Evolutionary conservation across 306 rosid species (phyloP), one percentile per base, ranked within the genome.

Genomic region (Trichosanthes cucumerina): DNA sequence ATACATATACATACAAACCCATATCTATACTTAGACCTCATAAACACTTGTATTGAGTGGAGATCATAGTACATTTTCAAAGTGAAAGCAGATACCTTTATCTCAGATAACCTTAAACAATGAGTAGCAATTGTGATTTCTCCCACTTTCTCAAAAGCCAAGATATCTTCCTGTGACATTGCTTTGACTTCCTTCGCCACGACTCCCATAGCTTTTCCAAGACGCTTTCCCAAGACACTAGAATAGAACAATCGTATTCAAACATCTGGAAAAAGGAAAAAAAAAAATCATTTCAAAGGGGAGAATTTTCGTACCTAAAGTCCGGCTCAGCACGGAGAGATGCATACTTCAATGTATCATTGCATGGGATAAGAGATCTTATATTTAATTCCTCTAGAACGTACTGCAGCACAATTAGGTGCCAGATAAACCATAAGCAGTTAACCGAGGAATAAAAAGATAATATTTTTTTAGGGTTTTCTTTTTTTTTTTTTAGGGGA

Each of bases 321-420:
- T 95, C 98, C 4, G 97, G 97, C 76, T 90, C 98, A 0, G 97
- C 97, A 60, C 97, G 96, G 56, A 95, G 81, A 50, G 93, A 91
- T 65, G 98, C 81, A 82, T 95, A 95, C 85, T 91, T 91, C 79
- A 92, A 83, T 3, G 96, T 90, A 87, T 95, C 96, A 65, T 88
- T 86, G 79, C 98, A 94, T 66, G 98, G 88, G 52, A 87, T 90
- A 78, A 94, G 97, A 77, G 91, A 94, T 50, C 89, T 87, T 53
- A 94, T 82, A 77, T 94, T 94, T 80, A 94, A 97, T 78, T 94
- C 98, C 82, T 94, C 98, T 72, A 92, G 83, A 59, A 92, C 96
- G 82, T 89, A 92, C 98, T 93, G 90, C 78, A 78, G 81, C 16
- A 76, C 63, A 86, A 73, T 85, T 71, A 78, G 75, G 81, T 47